Conservation (phyloP, 768 basidiomycete genomes). For the Hericium alpestre region DNA sequence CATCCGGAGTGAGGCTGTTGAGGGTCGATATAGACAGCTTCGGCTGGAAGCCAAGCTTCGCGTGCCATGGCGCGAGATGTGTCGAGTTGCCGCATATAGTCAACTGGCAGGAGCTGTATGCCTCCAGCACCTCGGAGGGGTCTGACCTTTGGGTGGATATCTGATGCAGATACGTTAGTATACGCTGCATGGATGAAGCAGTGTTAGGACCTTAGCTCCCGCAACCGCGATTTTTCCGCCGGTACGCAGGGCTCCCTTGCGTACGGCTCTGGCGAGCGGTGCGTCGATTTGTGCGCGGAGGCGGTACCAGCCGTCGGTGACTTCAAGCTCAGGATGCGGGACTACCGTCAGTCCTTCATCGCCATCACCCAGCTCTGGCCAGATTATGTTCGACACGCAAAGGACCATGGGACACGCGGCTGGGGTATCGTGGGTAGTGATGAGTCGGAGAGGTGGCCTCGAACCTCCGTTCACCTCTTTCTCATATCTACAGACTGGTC, state of each 20-base stretch:
- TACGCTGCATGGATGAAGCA: not conserved
- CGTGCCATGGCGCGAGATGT: slow-evolving; percentile 79
- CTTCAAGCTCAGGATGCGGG: slow-evolving; percentile 57
- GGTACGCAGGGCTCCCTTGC: slow-evolving; percentile 51
- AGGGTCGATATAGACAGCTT: slow-evolving; percentile 65
- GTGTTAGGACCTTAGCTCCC: slow-evolving; percentile 60
- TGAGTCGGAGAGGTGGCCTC: slow-evolving; percentile 71
- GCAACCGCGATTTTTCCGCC: slow-evolving; percentile 79
- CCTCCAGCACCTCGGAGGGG: slow-evolving; percentile 73
- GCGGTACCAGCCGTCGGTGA: slow-evolving; percentile 98
- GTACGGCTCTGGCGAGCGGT: slow-evolving; percentile 60
- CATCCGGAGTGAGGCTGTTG: slow-evolving; percentile 69
- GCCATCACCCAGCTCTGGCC: slow-evolving; percentile 30
- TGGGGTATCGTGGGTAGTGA: slow-evolving; percentile 77
- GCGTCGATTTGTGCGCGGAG: slow-evolving; percentile 68
- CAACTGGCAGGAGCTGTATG: slow-evolving; percentile 57
- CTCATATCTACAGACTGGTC: slow-evolving; percentile 29
- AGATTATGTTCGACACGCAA: slow-evolving; percentile 65
- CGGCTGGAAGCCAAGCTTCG: slow-evolving; percentile 69
- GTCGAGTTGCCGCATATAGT: slow-evolving; percentile 76
- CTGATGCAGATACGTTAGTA: not conserved
- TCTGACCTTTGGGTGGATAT: slow-evolving; percentile 60
- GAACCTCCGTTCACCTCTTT: slow-evolving; percentile 43
- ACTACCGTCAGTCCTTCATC: slow-evolving; percentile 28
- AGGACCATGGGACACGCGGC: slow-evolving; percentile 75